These are phyloP conservation scores for Neurospora sublineolata DNA, from an alignment of 495 filamentous ascomycete genomes.

Conservation along the genomic window DNA sequence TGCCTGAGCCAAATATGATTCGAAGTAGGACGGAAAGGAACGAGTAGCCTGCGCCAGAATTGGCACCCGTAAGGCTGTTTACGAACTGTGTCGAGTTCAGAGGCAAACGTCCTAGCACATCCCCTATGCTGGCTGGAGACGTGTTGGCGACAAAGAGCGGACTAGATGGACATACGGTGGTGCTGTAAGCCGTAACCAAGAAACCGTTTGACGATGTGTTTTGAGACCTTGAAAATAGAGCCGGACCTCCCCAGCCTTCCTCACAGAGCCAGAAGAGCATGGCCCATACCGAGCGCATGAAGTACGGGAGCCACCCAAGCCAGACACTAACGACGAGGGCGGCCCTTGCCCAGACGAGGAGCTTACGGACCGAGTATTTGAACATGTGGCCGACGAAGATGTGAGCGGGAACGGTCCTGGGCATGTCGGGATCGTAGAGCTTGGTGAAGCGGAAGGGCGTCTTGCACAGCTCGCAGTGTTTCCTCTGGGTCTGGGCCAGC, in stretches of 20 bases:
- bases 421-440: conserved; percentile 90
- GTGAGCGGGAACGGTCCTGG: conserved; percentile 60
- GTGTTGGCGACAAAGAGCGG: conserved; percentile 32
- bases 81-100: conserved; percentile 19
- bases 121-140: conserved; percentile 21
- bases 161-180: conserved; percentile 31
- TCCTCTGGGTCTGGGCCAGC: conserved; percentile 95
- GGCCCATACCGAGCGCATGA: conserved; percentile 84
- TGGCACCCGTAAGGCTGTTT: conserved; percentile 9
- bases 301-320: conserved; percentile 78
- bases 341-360: conserved; percentile 66
- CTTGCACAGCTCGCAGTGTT: conserved; percentile 98
- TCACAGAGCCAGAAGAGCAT: conserved; percentile 92
- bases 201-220: neutral
- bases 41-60: conserved; percentile 17
- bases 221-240: neutral
- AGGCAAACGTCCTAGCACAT: conserved; percentile 16
- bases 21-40: conserved; percentile 16
- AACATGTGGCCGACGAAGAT: conserved; percentile 68
- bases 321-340: conserved; percentile 76
- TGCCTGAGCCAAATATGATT: conserved; percentile 19
- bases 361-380: conserved; percentile 54
- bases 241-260: conserved; percentile 58
- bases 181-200: conserved; percentile 10
- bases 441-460: conserved; percentile 97